Evolutionary conservation across 805 yeast species (phyloP), one percentile per base, ranked within the genome.

Genomic region (Metschnikowia aberdeeniae): DNA sequence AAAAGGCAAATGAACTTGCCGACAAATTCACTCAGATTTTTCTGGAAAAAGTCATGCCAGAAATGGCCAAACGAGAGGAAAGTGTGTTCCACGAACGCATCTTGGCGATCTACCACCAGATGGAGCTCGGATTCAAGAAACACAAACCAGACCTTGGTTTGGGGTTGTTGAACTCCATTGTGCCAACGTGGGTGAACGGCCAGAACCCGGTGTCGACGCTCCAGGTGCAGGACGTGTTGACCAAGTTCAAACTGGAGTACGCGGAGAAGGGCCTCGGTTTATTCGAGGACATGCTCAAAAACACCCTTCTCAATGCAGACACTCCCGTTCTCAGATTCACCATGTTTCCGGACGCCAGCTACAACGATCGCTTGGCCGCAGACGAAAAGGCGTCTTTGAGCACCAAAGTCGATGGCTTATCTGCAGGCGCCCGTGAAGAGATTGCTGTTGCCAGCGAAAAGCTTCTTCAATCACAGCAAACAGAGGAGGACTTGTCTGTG

Each of bases 71-170:
- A 17, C 49, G 59, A n/a, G 51, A 53, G 4, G 46, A 57, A 17
- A 48, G 60, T 32, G 45, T 53, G 9, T 68, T 57, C 51, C 55
- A 61, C 33, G 65, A 62, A 22, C 56, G 88, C 56, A 76, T 93
- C n/a, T 83, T 86, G 44, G 98, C 96, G 0, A 78, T 92, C 40
- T 72, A 93, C 32, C 95, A 89, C 63, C 98, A 90, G 61, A 66
- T 89, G 30, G 99, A 93, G 62, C 67, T 93, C 27, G 66, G 81
- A 30, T 83, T 88, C 61, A 88, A 88, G 55, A 90, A 89, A 54
- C 95, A 89, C 51, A 89, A 84, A 54, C 83, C 98, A 0, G 86
- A 87, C 49, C 93, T 89, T 68, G 99, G 99, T 9, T 68, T 93
- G 70, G 81, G 81, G 31, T 61, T 92, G 38, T 70, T 92, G 29